Evolutionary conservation across 2,329 filamentous ascomycete genomes (phyloP), one percentile per base, ranked within the genome.

Genomic region (Sclerotinia sclerotiorum): DNA sequence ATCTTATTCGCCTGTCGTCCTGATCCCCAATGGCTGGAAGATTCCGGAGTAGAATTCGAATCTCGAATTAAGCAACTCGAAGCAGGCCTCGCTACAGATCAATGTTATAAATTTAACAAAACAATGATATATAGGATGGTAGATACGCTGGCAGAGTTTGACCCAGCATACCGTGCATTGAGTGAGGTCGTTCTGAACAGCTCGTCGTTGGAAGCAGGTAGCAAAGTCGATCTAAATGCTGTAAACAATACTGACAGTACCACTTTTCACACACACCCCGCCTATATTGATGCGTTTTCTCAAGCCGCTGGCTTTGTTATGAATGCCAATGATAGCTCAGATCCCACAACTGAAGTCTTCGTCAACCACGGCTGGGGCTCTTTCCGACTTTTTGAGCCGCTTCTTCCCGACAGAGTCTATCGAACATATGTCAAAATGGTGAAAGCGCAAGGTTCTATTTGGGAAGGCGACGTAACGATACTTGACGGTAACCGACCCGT

Each of bases 361-460:
- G 27, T 66, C 13, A 66, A 58, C 19, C 64, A 58, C 24, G 64
- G 64, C 7, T 66, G 64, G 64, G 54, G 49, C 17, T 42, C 64
- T 29, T 42, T 66, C 8, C 54, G 29, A 19, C 35, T 54, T 27
- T 49, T 19, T 39, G 21, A 17, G 17, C 39, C 32, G 6, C 39
- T 66, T 15, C 13, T 49, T 21, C 32, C 49, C 13, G 46, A 32
- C 8, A 48, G 51, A 17, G 24, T 27, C 10, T 66, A 66, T 39
- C 19, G 35, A 24, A 58, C 64, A 11, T 66, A 58, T 35, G 49
- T 56, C 44, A 48, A 52, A 21, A 66, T 66, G 64, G 32, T 56
- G 29, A 51, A 56, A 17, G 32, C 19, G 24, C 35, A 39, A 48
- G 54, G 64, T 35, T 48, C 64, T 27, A 66, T 52, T 24, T 66